Conservation (phyloP, 495 filamentous ascomycete species). For the Terfezia claveryi region DNA sequence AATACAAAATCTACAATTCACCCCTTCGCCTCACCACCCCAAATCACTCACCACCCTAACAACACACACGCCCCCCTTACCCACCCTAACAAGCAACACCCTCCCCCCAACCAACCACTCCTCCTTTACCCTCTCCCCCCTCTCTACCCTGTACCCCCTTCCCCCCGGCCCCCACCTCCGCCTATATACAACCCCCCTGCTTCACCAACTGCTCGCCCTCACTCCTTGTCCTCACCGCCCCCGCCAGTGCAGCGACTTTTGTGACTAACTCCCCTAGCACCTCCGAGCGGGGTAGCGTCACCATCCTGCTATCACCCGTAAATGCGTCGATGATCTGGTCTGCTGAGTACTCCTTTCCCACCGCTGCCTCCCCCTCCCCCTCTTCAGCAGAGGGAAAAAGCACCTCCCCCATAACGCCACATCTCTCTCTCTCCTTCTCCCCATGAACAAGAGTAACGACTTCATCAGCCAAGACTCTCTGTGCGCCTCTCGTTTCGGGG, state of each 20-base stretch:
- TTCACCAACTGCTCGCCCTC: constrained; percentile 13
- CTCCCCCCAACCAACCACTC: constrained; percentile 14
- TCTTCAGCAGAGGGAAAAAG: constrained; percentile 5
- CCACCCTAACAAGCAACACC: constrained; percentile 14
- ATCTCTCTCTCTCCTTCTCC: constrained; percentile 29
- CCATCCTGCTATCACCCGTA: constrained; percentile 1
- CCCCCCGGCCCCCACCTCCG: background rate
- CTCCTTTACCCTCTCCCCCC: constrained; percentile 6
- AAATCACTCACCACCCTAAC: no score
- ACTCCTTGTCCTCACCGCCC: constrained; percentile 5
- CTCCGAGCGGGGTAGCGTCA: constrained; percentile 7
- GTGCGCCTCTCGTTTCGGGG: constrained; percentile 49
- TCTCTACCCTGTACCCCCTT: constrained; percentile 4
- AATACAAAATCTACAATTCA: no score
- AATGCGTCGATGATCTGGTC: constrained; percentile 8
- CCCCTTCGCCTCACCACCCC: no score
- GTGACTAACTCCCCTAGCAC: constrained; percentile 11
- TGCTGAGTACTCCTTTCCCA: background rate
- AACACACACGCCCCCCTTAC: constrained; percentile 4
- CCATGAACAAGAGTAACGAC: constrained; percentile 65
- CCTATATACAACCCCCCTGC: constrained; percentile 16
- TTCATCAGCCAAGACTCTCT: constrained; percentile 60
- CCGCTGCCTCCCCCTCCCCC: background rate
- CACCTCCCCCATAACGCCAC: constrained; percentile 26
- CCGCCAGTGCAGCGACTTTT: constrained; percentile 8